These are phyloP conservation scores for Psidium friedrichsthalianum DNA, from an alignment of 345 rosid genomes.

Conservation along the genomic window DNA sequence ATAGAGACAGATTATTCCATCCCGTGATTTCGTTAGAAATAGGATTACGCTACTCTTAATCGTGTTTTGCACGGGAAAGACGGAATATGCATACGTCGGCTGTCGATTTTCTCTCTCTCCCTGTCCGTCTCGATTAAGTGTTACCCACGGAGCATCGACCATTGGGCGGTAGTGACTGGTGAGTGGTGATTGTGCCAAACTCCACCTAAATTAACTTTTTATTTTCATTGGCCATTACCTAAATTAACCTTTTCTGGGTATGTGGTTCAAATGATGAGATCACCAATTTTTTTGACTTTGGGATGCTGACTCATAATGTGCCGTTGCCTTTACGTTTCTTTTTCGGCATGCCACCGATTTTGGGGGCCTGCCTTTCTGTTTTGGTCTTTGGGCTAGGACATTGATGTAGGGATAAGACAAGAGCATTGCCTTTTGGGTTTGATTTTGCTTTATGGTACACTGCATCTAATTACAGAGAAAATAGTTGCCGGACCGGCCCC, in stretches of 20 bases:
- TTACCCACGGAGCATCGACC: too few relatives aligned
- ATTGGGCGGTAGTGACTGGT: neutral
- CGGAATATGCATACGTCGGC: too few relatives aligned
- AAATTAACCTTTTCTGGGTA: neutral
- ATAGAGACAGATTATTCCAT: too few relatives aligned
- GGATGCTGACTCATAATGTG: neutral
- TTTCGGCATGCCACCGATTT: neutral
- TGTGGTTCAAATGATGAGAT: too few relatives aligned
- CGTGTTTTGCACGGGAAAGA: too few relatives aligned
- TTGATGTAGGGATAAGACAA: neutral
- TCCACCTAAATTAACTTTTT: neutral
- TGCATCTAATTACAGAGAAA: neutral
- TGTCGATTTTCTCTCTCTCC: too few relatives aligned
- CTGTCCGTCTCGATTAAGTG: too few relatives aligned
- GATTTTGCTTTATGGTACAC: neutral
- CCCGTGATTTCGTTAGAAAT: too few relatives aligned
- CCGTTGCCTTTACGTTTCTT: neutral
- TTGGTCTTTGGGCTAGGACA: neutral
- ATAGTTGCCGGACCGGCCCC: too few relatives aligned
- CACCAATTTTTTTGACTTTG: neutral
- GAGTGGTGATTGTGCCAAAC: neutral
- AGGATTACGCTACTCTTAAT: too few relatives aligned
- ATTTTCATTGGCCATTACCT: neutral
- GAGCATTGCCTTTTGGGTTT: neutral
- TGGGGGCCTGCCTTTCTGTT: neutral